Base-by-base conservation (phyloP, 2,329 filamentous ascomycete species). In the Talaromyces marneffei region DNA sequence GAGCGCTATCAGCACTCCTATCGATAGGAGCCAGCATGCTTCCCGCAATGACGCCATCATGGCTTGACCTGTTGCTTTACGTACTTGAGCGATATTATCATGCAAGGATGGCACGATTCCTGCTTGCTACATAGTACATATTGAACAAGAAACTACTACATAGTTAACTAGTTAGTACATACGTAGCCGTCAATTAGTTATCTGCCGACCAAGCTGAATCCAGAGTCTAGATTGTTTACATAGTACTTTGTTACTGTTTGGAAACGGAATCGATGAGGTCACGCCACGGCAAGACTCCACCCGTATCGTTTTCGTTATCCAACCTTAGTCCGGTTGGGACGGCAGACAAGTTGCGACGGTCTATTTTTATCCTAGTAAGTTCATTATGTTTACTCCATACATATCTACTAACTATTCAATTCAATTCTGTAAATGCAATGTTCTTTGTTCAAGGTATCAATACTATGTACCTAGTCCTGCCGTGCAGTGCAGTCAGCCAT, bases 21-120 rank as follows among this genome's bases (percentile, higher is more conserved):
- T 52, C 48, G 29, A 33, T 52, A 52, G 39, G 18, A 48, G n/a
- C 18, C 29, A 35, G 48, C 48, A 33, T 52, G 48, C 48, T 20
- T 52, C 48, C 46, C n/a, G 23, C 57, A 23, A 59, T 59, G 57
- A 59, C 57, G 57, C 57, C 57, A 59, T 59, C 29, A 33, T 59
- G 40, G 55, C 40, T 31, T 48, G 20, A 8, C 7, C 25, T n/a
- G 16, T 52, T 40, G 23, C 39, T 59, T 18, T 12, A 25, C 23
- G n/a, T 9, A 20, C 5, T 3, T 1, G 9, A 23, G 40, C 18
- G 23, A 23, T 42, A 12, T 25, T 12, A 52, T 52, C 46, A 52
- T 52, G 46, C 46, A 52, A 52, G 46, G 46, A 23, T 33, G 46
- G 27, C 46, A 33, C 27, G 27, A 52, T 52, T 18, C 48, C 27